Evolutionary conservation across 495 filamentous ascomycete species (phyloP).

Genomic region (Aspergillus affinis): DNA sequence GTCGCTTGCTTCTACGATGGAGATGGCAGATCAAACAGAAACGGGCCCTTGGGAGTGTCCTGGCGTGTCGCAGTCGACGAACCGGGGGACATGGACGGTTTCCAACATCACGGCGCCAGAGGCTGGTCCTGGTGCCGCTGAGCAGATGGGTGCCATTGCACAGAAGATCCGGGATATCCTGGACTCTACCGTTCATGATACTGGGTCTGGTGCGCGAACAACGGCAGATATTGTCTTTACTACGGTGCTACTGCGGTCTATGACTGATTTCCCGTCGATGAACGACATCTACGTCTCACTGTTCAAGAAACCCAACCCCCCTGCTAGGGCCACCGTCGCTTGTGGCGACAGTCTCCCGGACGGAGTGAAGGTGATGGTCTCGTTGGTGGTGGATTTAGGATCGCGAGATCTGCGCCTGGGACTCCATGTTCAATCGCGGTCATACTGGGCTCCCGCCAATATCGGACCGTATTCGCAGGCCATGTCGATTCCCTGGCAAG

Average conservation of each 20-base stretch:
- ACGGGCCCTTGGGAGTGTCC: constrained; percentile 16
- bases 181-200: constrained; percentile 12
- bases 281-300: constrained; percentile 73
- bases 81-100: constrained; percentile 35
- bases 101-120: constrained; percentile 46
- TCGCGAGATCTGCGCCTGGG: constrained; percentile 43
- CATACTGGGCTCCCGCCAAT: constrained; percentile 97
- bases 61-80: constrained; percentile 21
- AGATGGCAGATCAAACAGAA: background rate
- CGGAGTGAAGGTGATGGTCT: constrained; percentile 60
- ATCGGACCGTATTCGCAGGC: constrained; percentile 98
- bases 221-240: constrained; percentile 66
- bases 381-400: constrained; percentile 46
- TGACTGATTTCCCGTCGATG: constrained; percentile 71
- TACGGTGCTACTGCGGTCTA: constrained; percentile 74
- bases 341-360: constrained; percentile 63
- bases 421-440: constrained; percentile 88
- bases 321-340: constrained; percentile 79
- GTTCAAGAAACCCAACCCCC: constrained; percentile 73
- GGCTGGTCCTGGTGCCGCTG: constrained; percentile 34
- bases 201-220: constrained; percentile 16
- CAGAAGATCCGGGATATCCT: constrained; percentile 37
- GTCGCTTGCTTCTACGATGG: background rate
- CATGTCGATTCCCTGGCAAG: constrained; percentile 55
- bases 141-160: constrained; percentile 48